Conservation (phyloP, 2,329 filamentous ascomycete species). For the Monosporascus sp. region DNA sequence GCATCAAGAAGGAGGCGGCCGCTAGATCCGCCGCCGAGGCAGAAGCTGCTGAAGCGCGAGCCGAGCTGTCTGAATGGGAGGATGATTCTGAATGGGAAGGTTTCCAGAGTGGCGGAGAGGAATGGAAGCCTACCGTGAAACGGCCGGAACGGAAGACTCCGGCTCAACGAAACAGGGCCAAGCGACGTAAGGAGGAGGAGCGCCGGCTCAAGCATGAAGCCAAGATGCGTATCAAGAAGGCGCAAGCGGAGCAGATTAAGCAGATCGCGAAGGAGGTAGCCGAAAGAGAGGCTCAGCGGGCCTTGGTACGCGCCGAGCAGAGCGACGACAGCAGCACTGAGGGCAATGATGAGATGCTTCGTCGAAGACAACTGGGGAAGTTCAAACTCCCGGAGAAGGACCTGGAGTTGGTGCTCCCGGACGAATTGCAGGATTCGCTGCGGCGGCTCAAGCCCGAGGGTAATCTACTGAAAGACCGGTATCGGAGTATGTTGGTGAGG, state of each 20-base stretch:
- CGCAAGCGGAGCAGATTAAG: slow-evolving; percentile 67
- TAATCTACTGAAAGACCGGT: slow-evolving; percentile 89
- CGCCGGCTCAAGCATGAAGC: slow-evolving; percentile 68
- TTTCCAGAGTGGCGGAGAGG: slow-evolving; percentile 75
- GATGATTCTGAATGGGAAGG: slow-evolving; percentile 91
- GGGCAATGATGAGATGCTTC: slow-evolving; percentile 58
- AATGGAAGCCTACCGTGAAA: slow-evolving; percentile 61
- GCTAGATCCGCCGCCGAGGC: slow-evolving; percentile 67
- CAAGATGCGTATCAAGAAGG: slow-evolving; percentile 66
- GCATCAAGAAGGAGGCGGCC: slow-evolving; percentile 61
- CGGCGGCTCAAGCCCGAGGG: slow-evolving; percentile 86
- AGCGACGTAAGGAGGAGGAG: slow-evolving; percentile 84
- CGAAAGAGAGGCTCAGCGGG: slow-evolving; percentile 49
- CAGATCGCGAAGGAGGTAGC: slow-evolving; percentile 60
- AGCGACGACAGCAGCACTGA: slow-evolving; percentile 46
- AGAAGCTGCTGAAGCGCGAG: slow-evolving; percentile 65
- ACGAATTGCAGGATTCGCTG: slow-evolving; percentile 79
- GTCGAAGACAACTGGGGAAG: slow-evolving; percentile 70
- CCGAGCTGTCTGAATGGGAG: slow-evolving; percentile 66
- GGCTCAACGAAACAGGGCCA: slow-evolving; percentile 79
- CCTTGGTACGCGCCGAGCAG: slow-evolving; percentile 38
- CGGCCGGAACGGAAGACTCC: slow-evolving; percentile 80
- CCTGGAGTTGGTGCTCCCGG: slow-evolving; percentile 73
- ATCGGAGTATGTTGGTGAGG: slow-evolving; percentile 79
- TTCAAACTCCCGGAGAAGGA: slow-evolving; percentile 69